These are phyloP conservation scores for Naegleria gruberi DNA, from an alignment of 208 protist species.

Conservation along the genomic window DNA sequence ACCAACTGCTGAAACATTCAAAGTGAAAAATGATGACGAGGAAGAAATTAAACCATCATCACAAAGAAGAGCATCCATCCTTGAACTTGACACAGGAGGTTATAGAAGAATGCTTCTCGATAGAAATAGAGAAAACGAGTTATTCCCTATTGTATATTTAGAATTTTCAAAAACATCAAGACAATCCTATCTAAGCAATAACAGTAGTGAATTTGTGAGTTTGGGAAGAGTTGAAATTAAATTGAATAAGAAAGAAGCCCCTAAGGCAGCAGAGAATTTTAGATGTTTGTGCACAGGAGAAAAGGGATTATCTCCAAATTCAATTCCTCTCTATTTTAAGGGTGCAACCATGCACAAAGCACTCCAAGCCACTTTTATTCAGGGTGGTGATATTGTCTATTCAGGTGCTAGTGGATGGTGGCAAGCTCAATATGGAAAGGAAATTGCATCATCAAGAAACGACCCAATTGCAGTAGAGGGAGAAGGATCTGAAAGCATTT, in stretches of 20 bases:
- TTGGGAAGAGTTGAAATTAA: background rate
- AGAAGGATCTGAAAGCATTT: background rate
- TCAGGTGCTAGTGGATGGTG: background rate
- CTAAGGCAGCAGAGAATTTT: slow-evolving; percentile 56
- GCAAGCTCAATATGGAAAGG: slow-evolving; percentile 36
- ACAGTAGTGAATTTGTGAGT: background rate
- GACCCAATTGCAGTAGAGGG: background rate
- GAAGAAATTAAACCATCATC: too few species aligned
- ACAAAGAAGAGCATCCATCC: background rate
- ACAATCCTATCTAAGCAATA: background rate
- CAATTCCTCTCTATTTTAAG: background rate
- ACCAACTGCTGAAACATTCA: background rate
- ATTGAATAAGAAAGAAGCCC: slow-evolving; percentile 35
- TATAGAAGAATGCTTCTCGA: background rate
- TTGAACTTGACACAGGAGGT: background rate
- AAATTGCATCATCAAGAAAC: slow-evolving; percentile 24
- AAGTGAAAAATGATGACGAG: background rate
- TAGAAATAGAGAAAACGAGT: background rate
- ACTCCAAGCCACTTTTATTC: background rate
- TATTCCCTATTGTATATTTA: background rate
- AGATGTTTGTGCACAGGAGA: slow-evolving; percentile 43
- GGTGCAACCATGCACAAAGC: background rate
- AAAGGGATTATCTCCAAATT: background rate
- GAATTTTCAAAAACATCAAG: background rate
- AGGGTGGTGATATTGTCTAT: background rate